These are phyloP conservation scores for Albugo candida DNA, from an alignment of 352 stramenopile genomes.

Conservation along the genomic window DNA sequence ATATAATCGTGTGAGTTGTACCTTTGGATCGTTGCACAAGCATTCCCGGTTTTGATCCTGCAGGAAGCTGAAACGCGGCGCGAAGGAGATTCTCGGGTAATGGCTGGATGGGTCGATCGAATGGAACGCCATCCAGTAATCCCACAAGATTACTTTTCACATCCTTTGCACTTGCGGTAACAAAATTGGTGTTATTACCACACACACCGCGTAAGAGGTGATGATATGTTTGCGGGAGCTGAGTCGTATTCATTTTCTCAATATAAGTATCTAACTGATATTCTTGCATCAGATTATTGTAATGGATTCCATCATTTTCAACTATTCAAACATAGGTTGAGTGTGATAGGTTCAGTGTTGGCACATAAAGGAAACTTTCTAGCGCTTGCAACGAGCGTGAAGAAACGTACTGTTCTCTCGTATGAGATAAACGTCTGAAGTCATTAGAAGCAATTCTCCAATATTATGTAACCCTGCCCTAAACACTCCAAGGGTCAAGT, in stretches of 20 bases:
- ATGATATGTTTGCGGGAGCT: slow-evolving; percentile 45
- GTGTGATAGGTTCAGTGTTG: too few species aligned
- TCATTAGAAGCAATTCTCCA: too few species aligned
- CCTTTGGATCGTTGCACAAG: slow-evolving; percentile 24
- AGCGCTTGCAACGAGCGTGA: too few species aligned
- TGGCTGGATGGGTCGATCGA: slow-evolving; percentile 59
- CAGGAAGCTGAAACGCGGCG: slow-evolving; percentile 39
- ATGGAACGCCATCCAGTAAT: slow-evolving; percentile 47
- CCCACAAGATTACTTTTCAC: slow-evolving; percentile 30
- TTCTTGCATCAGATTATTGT: slow-evolving; percentile 33
- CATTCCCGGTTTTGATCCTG: slow-evolving; percentile 32
- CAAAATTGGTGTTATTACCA: slow-evolving; percentile 17
- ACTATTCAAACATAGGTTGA: slow-evolving; percentile 19
- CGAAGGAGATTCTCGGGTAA: slow-evolving; percentile 51
- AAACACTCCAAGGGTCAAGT: too few species aligned
- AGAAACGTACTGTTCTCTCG: too few species aligned
- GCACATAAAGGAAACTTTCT: too few species aligned
- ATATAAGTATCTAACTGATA: slow-evolving; percentile 44
- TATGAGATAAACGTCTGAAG: too few species aligned
- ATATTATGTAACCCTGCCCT: too few species aligned
- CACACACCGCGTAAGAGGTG: slow-evolving; percentile 52
- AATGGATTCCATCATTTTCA: slow-evolving; percentile 35
- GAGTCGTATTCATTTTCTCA: slow-evolving; percentile 31
- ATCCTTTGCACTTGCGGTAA: slow-evolving; percentile 14
- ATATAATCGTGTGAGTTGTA: neutral